Base-by-base conservation (phyloP, 768 basidiomycete genomes). In the Coprinopsis marcescibilis region DNA sequence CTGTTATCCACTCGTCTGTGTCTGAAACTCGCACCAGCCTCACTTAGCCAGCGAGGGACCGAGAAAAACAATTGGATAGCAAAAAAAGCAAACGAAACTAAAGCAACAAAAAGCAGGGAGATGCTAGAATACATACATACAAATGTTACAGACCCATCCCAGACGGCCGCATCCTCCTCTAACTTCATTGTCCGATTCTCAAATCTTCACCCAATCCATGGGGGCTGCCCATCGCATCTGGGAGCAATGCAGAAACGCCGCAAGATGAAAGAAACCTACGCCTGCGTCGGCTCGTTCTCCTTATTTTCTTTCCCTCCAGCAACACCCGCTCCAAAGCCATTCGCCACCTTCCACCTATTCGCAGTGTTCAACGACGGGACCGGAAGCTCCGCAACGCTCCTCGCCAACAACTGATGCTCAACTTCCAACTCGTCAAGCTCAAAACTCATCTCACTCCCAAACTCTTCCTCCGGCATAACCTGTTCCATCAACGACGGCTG, bases 401-500 rank as follows among this genome's bases (percentile, higher is more conserved):
- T 54, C 21, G 51, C 65, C 39, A 63, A 33, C 14, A 27, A 57
- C 50, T 55, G 40, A 44, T 37, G 48, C n/a, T 49, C 48, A 49
- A 65, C 60, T 46, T 63, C 63, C 1, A 72, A 29, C 55, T 63
- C 72, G 59, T 78, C 80, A n/a, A n/a, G n/a, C n/a, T n/a, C n/a
- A 50, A 80, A 81, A 55, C 78, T 82, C 25, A 77, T 57, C 49
- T 81, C 77, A 26, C 37, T 57, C 24, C 58, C 47, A 14, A 63
- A 55, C n/a, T 73, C 72, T 40, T 77, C 76, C 52, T 79, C 78
- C 21, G 75, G 77, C 61, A 69, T 73, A 53, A 62, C 73, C 58
- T 83, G 78, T 56, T 81, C 81, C 53, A 83, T 56, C 53, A 83
- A 58, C 52, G 76, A 78, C 23, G 68, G 76, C 37, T 76, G 73